Conservation (phyloP, 768 basidiomycete genomes). For the Mycena capillaripes region DNA sequence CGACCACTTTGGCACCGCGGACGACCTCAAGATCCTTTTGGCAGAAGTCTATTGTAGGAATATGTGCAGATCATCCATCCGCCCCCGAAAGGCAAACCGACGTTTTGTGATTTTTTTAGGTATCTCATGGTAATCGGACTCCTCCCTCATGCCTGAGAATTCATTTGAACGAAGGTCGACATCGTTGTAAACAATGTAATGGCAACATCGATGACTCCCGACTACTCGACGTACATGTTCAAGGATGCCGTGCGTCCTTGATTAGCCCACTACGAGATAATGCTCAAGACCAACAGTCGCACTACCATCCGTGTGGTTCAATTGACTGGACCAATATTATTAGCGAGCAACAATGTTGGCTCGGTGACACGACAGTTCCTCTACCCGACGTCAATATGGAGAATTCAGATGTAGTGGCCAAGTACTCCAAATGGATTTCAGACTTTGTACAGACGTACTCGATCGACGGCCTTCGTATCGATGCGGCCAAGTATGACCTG, state of each 20-base stretch:
- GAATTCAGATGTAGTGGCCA: conserved; percentile 70
- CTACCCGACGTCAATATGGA: conserved; percentile 86
- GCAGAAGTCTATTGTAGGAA: conserved; percentile 74
- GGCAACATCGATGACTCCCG: conserved; percentile 71
- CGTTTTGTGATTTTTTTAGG: conserved; percentile 44
- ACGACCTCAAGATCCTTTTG: conserved; percentile 74
- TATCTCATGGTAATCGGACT: conserved; percentile 72
- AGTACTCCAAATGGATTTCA: conserved; percentile 79
- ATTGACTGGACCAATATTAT: conserved; percentile 79
- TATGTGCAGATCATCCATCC: conserved; percentile 60
- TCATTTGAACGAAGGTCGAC: conserved; percentile 58
- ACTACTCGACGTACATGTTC: conserved; percentile 78
- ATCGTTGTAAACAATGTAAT: conserved; percentile 91
- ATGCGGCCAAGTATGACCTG: conserved; percentile 67
- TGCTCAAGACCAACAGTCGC: conserved; percentile 53
- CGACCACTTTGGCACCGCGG: conserved; percentile 71
- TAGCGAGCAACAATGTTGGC: conserved; percentile 84
- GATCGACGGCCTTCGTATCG: conserved; percentile 91
- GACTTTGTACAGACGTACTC: conserved; percentile 76
- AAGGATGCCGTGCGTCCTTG: conserved; percentile 63
- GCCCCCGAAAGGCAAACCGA: not conserved
- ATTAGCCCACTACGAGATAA: not conserved
- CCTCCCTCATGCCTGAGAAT: not conserved
- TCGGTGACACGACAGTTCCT: conserved; percentile 82
- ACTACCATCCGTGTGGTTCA: conserved; percentile 85